Conservation (phyloP, 2,329 filamentous ascomycete species). For the Ophiocordyceps unilateralis region DNA sequence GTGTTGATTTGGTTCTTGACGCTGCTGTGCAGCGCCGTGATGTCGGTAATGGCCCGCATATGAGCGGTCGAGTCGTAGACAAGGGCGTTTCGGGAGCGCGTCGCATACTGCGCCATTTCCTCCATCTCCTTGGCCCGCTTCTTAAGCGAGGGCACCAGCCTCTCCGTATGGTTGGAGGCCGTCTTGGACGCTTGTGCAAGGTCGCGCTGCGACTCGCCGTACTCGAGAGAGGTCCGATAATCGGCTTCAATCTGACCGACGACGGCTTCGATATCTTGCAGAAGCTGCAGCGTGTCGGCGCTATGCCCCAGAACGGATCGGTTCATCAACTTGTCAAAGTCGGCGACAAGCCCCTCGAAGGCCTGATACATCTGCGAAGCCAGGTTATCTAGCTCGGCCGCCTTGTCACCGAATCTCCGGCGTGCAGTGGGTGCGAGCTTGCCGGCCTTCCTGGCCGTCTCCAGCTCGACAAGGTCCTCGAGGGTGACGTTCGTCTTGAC, state of each 20-base stretch:
- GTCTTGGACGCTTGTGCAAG: constrained; percentile 45
- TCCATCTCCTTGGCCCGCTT: constrained; percentile 43
- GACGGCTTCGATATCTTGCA: constrained; percentile 74
- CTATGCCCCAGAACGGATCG: constrained; percentile 38
- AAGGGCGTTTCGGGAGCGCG: constrained; percentile 49
- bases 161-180: constrained; percentile 45
- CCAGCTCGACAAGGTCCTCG: constrained; percentile 59
- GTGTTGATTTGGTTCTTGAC: constrained; percentile 56
- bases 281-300: constrained; percentile 48
- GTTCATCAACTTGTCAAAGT: constrained; percentile 41
- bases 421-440: constrained; percentile 41
- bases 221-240: constrained; percentile 57
- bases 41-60: constrained; percentile 67
- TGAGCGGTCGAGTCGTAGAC: constrained; percentile 49
- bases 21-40: constrained; percentile 58
- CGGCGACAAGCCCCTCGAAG: constrained; percentile 42
- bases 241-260: constrained; percentile 77
- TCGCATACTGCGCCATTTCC: constrained; percentile 38
- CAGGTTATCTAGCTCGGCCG: constrained; percentile 41
- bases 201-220: constrained; percentile 45
- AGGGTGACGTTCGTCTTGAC: constrained; percentile 38
- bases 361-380: constrained; percentile 42
- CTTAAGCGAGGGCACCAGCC: constrained; percentile 38
- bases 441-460: constrained; percentile 56
- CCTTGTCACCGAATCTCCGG: constrained; percentile 40